These are phyloP conservation scores for Metroxylon sagu DNA, from an alignment of 176 grass and related monocot genomes.

Conservation along the genomic window DNA sequence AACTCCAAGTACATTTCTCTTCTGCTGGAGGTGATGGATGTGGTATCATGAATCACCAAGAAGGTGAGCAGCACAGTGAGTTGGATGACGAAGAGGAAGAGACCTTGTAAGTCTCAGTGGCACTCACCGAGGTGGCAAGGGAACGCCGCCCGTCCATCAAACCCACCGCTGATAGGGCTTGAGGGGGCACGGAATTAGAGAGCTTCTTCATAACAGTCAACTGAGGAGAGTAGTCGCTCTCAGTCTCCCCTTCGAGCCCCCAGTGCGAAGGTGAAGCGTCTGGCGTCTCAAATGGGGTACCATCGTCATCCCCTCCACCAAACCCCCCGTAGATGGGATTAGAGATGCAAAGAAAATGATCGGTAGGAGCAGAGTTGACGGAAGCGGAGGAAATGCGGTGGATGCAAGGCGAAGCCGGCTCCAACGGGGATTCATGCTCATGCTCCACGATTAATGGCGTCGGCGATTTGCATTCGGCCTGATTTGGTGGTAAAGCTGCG, in stretches of 20 bases:
- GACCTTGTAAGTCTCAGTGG: constrained; percentile 8
- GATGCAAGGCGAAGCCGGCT: background rate
- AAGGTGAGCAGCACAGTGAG: constrained; percentile 25
- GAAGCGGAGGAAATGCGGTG: background rate
- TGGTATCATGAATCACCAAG: constrained; percentile 22
- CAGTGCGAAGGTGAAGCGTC: constrained; percentile 28
- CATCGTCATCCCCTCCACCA: background rate
- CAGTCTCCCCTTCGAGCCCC: constrained; percentile 4
- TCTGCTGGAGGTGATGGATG: background rate
- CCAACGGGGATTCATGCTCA: background rate
- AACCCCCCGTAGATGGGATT: constrained; percentile 28
- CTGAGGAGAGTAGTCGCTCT: constrained; percentile 15
- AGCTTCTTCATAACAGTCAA: constrained; percentile 30
- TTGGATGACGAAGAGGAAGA: constrained; percentile 14
- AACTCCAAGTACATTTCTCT: background rate
- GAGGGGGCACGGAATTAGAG: background rate
- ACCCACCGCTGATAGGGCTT: background rate
- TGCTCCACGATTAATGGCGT: background rate
- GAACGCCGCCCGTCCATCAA: background rate
- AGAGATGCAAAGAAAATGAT: constrained; percentile 26
- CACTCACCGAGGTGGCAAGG: constrained; percentile 5
- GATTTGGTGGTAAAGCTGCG: too few relatives aligned
- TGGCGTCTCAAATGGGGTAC: constrained; percentile 31
- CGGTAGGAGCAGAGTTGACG: background rate
- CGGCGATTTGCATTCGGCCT: background rate